Evolutionary conservation across 2,329 filamentous ascomycete species (phyloP), one percentile per base, ranked within the genome.

Genomic region (Exophiala calicioides): DNA sequence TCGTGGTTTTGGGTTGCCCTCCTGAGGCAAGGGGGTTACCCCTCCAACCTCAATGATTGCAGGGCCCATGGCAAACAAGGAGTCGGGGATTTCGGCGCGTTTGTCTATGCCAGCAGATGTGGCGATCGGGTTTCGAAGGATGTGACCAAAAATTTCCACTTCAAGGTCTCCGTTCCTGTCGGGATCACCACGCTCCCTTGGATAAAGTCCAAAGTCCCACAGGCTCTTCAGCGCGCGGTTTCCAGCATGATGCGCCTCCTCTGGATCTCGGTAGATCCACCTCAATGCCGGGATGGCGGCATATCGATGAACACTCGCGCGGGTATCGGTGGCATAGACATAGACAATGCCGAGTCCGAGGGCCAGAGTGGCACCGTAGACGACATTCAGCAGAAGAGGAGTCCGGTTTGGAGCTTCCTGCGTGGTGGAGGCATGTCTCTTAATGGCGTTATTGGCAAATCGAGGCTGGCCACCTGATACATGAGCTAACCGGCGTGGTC

Each of bases 91-190:
- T 53, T 95, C 88, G 43, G 85, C 93, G 62, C 95, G 81, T 75
- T 98, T 97, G 73, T 97, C 93, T 32, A 98, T 82, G 7, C 93
- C 93, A 4, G 89, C 93, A n/a, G 89, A 94, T 54, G 94, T 95
- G 46, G 86, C 93, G 60, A 98, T 83, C 1, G 93, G 93, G 68
- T 96, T 97, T 60, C 80, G 75, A 35, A 98, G 71, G 3, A 73
- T 77, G 52, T 85, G 80, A 26, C 86, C 89, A 64, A 95, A 96
- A 15, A 97, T 84, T 65, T 81, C 74, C 6, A 81, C 76, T 36
- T 70, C 68, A 37, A 84, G 62, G 55, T 76, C 75, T 2, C 76
- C 75, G 53, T 74, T 69, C 7, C 70, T 66, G 57, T 82, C 78
- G 1, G 68, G 70, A 48, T 77, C 70, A n/a, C 81, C 79, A 42